Base-by-base conservation (phyloP, 257 asterid genomes). In the Primulina eburnea region DNA sequence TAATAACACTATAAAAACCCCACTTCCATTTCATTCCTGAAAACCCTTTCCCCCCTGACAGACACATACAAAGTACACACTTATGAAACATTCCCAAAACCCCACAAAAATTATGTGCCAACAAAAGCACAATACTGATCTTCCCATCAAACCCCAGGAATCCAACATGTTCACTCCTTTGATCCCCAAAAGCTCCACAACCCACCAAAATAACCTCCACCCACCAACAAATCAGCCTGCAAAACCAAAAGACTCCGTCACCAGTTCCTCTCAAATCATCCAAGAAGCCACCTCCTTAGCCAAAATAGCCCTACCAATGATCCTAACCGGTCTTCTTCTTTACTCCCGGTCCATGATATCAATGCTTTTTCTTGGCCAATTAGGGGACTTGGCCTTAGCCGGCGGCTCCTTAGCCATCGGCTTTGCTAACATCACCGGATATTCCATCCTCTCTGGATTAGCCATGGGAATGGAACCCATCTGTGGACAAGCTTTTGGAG, bases 381-480 rank as follows among this genome's bases (percentile, higher is more conserved):
- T 77, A 1, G 76, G 82, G 0, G 76, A 71, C 52, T 56, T 77
- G 18, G 65, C 78, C 2, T 71, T 77, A 2, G 81, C 78, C 29
- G 72, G 81, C 2, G 81, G 77, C 37, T 77, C 81, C 4, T 58
- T 77, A 4, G 77, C 78, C 6, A 10, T 77, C 29, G 81, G 75
- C 11, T 77, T 77, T 2, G 75, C 77, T 57, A 77, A 77, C 71
- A 77, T 77, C 8, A 77, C 81, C 2, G 77, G 81, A 1, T 77
- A 77, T 40, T 77, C 77, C 0, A 68, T 77, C 17, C 77, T 77
- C 20, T 77, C 81, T 1, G 78, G 81, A 16, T 62, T 77, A 68
- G 76, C 82, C 72, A 73, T 73, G 78, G 82, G 82, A 29, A 78
- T 78, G 79, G 82, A 78, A 28, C 82, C 82, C 2, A 73, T 78